Evolutionary conservation across 2,329 filamentous ascomycete species (phyloP).

Genomic region (Ophiostoma angusticollis): DNA sequence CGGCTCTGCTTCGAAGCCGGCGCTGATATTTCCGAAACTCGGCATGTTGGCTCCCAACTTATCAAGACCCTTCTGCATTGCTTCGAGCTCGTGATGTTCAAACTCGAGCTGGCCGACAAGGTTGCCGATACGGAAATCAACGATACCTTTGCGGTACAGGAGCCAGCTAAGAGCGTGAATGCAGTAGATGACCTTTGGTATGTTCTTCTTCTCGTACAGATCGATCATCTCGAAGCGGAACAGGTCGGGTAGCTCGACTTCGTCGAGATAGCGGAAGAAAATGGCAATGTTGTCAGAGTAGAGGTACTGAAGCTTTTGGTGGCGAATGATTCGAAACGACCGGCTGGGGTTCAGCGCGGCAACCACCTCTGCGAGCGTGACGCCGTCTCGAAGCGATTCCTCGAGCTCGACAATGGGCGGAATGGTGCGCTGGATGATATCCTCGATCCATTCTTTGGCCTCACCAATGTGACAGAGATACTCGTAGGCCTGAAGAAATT

Average conservation of each 20-base stretch:
- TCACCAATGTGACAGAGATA: constrained; percentile 98
- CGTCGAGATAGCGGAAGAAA: constrained; percentile 87
- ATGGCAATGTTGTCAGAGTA: constrained; percentile 97
- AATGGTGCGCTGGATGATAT: constrained; percentile 71
- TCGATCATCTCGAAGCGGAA: constrained; percentile 97
- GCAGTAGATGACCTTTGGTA: constrained; percentile 97
- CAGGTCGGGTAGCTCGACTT: constrained; percentile 83
- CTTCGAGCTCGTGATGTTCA: constrained; percentile 92
- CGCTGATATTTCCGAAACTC: constrained; percentile 94
- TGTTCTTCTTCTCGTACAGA: constrained; percentile 98
- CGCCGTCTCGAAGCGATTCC: constrained; percentile 81
- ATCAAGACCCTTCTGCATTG: constrained; percentile 92
- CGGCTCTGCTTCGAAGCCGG: constrained; percentile 78
- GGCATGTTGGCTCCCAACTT: constrained; percentile 93
- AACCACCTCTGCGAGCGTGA: constrained; percentile 88
- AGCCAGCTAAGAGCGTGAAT: constrained; percentile 96
- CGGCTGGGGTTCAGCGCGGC: constrained; percentile 72
- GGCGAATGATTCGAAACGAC: constrained; percentile 68
- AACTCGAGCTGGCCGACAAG: constrained; percentile 93
- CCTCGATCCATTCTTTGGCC: constrained; percentile 97
- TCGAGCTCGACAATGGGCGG: constrained; percentile 90
- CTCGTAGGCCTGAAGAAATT: constrained; percentile 93
- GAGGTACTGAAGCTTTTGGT: constrained; percentile 76
- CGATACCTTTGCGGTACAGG: constrained; percentile 87
- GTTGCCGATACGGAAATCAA: constrained; percentile 93